phyloP scores from a whole-genome alignment of 768 basidiomycete species.

The Obba rivulosa region DNA sequence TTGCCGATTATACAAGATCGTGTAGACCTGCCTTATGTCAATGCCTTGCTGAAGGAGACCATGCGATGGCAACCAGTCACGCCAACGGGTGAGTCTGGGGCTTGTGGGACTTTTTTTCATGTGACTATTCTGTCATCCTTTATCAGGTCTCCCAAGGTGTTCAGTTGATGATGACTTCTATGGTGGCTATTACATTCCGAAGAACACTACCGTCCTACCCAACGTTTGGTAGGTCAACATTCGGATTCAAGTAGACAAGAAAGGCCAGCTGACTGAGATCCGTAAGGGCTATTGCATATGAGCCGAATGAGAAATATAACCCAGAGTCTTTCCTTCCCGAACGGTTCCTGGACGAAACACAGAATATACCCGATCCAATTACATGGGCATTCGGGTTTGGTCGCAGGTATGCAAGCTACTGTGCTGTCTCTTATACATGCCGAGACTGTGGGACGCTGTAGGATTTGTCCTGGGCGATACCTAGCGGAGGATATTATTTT shows the following conservation, averaged over 20 bases:
- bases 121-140: neutral
- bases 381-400: constrained; percentile 12
- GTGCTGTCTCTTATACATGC: neutral
- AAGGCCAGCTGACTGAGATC: constrained; percentile 5
- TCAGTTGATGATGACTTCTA: constrained; percentile 17
- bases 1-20: constrained; percentile 17
- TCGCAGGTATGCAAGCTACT: constrained; percentile 1
- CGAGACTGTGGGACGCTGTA: neutral
- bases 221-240: constrained; percentile 19
- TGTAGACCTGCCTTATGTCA: constrained; percentile 16
- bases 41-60: constrained; percentile 17
- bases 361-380: constrained; percentile 2
- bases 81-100: constrained; percentile 23
- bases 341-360: constrained; percentile 9
- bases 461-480: constrained; percentile 11
- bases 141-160: constrained; percentile 13
- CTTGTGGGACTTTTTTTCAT: neutral
- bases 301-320: constrained; percentile 8
- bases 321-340: constrained; percentile 15
- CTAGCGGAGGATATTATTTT: constrained; percentile 13
- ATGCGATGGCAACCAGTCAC: constrained; percentile 29
- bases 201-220: constrained; percentile 15
- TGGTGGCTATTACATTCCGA: constrained; percentile 19
- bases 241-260: constrained; percentile 9
- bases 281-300: constrained; percentile 9